These are phyloP conservation scores for Trichothecium roseum DNA, from an alignment of 2,329 filamentous ascomycete species.

Conservation along the genomic window DNA sequence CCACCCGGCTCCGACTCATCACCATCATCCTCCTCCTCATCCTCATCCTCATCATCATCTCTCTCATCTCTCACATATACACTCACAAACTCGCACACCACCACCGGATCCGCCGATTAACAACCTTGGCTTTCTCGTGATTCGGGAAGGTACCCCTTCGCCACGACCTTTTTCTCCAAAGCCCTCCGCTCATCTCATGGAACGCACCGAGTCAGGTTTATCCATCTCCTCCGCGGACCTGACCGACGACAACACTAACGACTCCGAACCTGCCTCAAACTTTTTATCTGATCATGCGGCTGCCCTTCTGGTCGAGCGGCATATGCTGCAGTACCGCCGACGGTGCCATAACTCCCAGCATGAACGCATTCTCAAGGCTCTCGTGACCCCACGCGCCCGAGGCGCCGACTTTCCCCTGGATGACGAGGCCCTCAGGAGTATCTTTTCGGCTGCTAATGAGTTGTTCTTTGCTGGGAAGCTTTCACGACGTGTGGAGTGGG, in stretches of 20 bases:
- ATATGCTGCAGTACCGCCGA: slow-evolving; percentile 33
- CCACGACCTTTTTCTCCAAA: neutral
- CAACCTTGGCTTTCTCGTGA: slow-evolving; percentile 26
- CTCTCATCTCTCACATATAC: neutral
- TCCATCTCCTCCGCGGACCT: slow-evolving; percentile 33
- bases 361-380: slow-evolving; percentile 45
- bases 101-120: slow-evolving; percentile 16
- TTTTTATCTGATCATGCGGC: slow-evolving; percentile 29
- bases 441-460: slow-evolving; percentile 51
- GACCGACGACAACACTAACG: slow-evolving; percentile 6
- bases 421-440: slow-evolving; percentile 43
- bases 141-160: slow-evolving; percentile 19
- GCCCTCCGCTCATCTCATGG: slow-evolving; percentile 20
- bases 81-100: neutral
- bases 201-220: slow-evolving; percentile 38
- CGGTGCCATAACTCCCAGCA: slow-evolving; percentile 39
- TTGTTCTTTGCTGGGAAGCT: slow-evolving; percentile 51
- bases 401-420: slow-evolving; percentile 41
- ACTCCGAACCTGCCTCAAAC: slow-evolving; percentile 13
- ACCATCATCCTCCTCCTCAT: slow-evolving; percentile 27
- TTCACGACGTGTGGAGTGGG: slow-evolving; percentile 48
- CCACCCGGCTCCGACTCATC: slow-evolving; percentile 13
- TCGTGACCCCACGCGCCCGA: slow-evolving; percentile 33
- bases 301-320: slow-evolving; percentile 35
- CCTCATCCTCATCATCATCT: neutral